Evolutionary conservation across 306 rosid genomes (phyloP).

Genomic region (Corylus heterophylla): DNA sequence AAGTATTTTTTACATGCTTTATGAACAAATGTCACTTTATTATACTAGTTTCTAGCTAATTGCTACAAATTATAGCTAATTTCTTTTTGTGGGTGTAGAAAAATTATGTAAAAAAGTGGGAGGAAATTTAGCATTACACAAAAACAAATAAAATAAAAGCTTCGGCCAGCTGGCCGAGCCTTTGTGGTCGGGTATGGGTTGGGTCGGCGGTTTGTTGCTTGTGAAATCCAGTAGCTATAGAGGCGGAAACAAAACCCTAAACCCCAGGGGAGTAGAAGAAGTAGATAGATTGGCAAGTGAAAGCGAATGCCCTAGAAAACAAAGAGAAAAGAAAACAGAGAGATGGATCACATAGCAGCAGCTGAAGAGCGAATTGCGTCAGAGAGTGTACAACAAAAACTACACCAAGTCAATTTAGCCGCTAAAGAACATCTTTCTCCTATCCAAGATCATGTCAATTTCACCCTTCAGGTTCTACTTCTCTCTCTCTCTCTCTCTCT

Average conservation of each 20-base stretch:
- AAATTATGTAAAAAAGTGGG: too few relatives aligned
- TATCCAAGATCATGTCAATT: constrained; percentile 90
- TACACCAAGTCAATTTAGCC: constrained; percentile 72
- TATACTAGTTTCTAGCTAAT: too few relatives aligned
- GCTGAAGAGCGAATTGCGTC: constrained; percentile 74
- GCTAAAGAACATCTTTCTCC: constrained; percentile 75
- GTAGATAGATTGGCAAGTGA: constrained; percentile 21
- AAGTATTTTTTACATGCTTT: too few relatives aligned
- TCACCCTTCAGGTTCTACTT: constrained; percentile 76
- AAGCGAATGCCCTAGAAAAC: neutral
- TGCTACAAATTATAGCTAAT: too few relatives aligned
- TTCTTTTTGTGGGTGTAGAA: too few relatives aligned
- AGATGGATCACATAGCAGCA: constrained; percentile 63
- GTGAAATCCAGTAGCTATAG: neutral
- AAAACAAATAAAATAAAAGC: too few relatives aligned
- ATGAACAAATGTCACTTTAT: too few relatives aligned
- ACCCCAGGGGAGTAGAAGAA: constrained; percentile 36
- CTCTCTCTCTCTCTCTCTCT: neutral
- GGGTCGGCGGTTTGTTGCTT: neutral
- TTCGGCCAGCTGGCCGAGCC: too few relatives aligned
- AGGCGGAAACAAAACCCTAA: constrained; percentile 27
- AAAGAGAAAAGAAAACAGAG: neutral
- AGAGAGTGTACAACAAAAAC: constrained; percentile 68
- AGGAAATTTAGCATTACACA: too few relatives aligned
- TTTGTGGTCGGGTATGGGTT: neutral